These are phyloP conservation scores for Mangifera indica DNA, from an alignment of 345 rosid genomes.

Conservation along the genomic window DNA sequence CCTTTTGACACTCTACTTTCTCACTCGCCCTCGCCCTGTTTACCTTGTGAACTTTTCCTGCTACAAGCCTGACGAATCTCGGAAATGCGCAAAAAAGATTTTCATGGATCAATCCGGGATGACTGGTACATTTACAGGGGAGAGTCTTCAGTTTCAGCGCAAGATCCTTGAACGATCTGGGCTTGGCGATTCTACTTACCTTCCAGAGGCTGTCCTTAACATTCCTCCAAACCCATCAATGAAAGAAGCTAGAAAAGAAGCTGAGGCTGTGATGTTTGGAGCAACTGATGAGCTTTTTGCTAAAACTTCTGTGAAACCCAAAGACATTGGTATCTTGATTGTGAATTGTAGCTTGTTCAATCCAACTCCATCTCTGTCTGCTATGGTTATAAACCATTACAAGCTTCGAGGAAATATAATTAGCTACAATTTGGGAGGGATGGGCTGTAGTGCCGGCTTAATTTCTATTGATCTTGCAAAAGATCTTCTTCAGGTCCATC, in stretches of 20 bases:
- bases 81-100: conserved; percentile 38
- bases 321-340: conserved; percentile 54
- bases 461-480: conserved; percentile 61
- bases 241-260: conserved; percentile 56
- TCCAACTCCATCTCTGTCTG: conserved; percentile 59
- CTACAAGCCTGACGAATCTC: conserved; percentile 46
- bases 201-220: conserved; percentile 51
- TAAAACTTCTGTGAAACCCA: conserved; percentile 43
- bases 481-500: conserved; percentile 44
- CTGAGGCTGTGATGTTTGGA: conserved; percentile 58
- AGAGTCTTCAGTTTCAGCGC: conserved; percentile 52
- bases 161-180: conserved; percentile 56
- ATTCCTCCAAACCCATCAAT: conserved; percentile 50
- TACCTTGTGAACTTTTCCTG: conserved; percentile 53
- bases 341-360: conserved; percentile 61
- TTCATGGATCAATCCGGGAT: conserved; percentile 47
- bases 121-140: conserved; percentile 45
- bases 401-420: conserved; percentile 57
- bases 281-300: conserved; percentile 53
- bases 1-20: conserved; percentile 39
- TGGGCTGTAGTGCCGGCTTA: conserved; percentile 67
- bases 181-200: conserved; percentile 57
- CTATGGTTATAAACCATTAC: conserved; percentile 54
- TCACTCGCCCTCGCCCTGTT: conserved; percentile 52
- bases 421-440: conserved; percentile 59